These are phyloP conservation scores for Globisporangium uncinulatum DNA, from an alignment of 352 stramenopile species.

Conservation along the genomic window DNA sequence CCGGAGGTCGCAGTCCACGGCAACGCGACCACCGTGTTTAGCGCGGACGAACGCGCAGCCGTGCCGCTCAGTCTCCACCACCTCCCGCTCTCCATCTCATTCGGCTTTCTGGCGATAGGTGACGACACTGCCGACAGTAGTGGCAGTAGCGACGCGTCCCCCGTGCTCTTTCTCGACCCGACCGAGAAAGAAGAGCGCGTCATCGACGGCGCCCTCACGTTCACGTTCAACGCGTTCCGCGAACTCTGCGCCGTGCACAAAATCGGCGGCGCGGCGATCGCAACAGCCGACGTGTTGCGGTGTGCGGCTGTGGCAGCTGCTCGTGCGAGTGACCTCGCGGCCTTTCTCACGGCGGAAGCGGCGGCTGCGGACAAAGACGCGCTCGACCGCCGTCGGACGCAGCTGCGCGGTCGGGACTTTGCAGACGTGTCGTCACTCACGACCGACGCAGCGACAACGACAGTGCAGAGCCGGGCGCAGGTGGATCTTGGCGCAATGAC, in stretches of 20 bases:
- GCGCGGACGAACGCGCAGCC: conserved; percentile 85
- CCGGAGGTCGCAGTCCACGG: conserved; percentile 79
- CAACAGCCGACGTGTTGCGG: conserved; percentile 53
- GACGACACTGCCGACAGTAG: conserved; percentile 16
- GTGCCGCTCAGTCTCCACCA: conserved; percentile 93
- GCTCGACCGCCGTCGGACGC: conserved; percentile 53
- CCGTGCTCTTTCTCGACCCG: conserved; percentile 85
- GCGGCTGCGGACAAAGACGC: conserved; percentile 67
- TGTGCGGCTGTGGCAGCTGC: conserved; percentile 77
- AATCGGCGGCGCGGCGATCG: conserved; percentile 77
- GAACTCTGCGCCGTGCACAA: conserved; percentile 90
- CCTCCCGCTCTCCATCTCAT: conserved; percentile 94
- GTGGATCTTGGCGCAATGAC: conserved; percentile 80
- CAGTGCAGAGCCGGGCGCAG: conserved; percentile 27
- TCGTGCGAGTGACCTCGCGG: conserved; percentile 72
- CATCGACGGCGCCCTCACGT: conserved; percentile 82
- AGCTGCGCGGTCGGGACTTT: conserved; percentile 71
- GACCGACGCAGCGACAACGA: conserved; percentile 13
- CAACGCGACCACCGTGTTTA: conserved; percentile 66
- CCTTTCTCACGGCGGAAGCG: conserved; percentile 69
- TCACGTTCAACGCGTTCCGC: conserved; percentile 90
- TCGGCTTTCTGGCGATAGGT: conserved; percentile 60
- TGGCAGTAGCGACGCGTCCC: conserved; percentile 21
- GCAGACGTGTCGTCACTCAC: conserved; percentile 46
- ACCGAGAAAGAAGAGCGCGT: conserved; percentile 87